Percentiles rank a stretch among this genome's conserved stretches.
Evolutionary conservation across 2,329 filamentous ascomycete species (phyloP).

Genomic region (Coniochaeta hoffmannii): DNA sequence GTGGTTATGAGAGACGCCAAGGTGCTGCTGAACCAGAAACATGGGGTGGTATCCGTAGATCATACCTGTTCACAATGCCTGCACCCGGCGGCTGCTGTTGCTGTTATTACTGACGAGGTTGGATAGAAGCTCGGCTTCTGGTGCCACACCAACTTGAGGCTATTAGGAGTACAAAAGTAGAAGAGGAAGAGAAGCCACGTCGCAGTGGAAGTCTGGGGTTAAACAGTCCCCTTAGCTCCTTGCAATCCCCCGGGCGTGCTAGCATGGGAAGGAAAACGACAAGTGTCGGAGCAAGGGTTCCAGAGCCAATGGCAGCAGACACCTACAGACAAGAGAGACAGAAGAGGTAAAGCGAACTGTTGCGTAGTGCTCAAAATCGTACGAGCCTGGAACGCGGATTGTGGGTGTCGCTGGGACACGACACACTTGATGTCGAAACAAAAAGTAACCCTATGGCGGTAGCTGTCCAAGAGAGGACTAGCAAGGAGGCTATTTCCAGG

Average conservation of each 20-base stretch:
- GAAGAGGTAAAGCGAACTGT: neutral
- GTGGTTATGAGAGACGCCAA: constrained; percentile 27
- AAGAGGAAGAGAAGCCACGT: neutral
- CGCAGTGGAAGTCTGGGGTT: neutral
- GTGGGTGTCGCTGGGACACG: neutral
- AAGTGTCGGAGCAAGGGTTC: neutral
- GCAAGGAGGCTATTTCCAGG: neutral
- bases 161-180: neutral
- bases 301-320: neutral
- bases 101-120: neutral
- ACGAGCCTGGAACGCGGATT: neutral
- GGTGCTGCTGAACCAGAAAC: constrained; percentile 25
- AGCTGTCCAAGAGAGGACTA: neutral
- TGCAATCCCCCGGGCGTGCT: neutral
- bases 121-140: neutral
- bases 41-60: constrained; percentile 33
- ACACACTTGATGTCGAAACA: constrained; percentile 1
- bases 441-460: neutral
- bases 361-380: neutral
- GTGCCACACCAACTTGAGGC: neutral
- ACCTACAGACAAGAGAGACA: neutral
- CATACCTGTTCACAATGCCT: constrained; percentile 34
- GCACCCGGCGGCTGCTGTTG: constrained; percentile 17
- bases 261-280: constrained; percentile 1
- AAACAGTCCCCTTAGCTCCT: neutral